Conservation (phyloP, 306 rosid species). For the Sophora flavescens region DNA sequence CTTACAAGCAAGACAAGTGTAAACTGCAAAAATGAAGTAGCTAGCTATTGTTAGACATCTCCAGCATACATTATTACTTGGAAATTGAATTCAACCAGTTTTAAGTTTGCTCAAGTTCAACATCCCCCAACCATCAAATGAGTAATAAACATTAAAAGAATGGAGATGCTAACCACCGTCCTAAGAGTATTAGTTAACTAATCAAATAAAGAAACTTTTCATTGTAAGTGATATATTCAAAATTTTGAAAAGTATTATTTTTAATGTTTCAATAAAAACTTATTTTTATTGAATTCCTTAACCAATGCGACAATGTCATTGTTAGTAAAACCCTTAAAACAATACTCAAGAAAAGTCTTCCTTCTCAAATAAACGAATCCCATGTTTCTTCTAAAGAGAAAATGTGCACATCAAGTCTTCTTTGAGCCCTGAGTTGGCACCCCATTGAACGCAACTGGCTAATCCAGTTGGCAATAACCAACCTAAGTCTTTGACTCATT, state of each 20-base stretch:
- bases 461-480: constrained; percentile 45
- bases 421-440: not conserved
- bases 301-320: no score
- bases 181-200: no score
- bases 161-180: no score
- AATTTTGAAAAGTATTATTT: no score
- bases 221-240: no score
- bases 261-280: no score
- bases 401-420: constrained; percentile 2
- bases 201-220: no score
- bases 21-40: constrained; percentile 61
- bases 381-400: not conserved
- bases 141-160: no score
- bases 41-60: constrained; percentile 31
- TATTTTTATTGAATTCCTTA: no score
- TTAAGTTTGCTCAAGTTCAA: not conserved
- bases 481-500: constrained; percentile 32
- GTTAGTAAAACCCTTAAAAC: no score
- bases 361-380: not conserved
- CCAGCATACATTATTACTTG: not conserved
- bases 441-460: constrained; percentile 7
- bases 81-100: not conserved
- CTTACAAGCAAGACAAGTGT: constrained; percentile 74
- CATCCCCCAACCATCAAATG: no score
- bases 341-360: not conserved